phyloP scores from a whole-genome alignment of 371 early-diverging fungal genomes.

The Rhizopus microsporus region DNA sequence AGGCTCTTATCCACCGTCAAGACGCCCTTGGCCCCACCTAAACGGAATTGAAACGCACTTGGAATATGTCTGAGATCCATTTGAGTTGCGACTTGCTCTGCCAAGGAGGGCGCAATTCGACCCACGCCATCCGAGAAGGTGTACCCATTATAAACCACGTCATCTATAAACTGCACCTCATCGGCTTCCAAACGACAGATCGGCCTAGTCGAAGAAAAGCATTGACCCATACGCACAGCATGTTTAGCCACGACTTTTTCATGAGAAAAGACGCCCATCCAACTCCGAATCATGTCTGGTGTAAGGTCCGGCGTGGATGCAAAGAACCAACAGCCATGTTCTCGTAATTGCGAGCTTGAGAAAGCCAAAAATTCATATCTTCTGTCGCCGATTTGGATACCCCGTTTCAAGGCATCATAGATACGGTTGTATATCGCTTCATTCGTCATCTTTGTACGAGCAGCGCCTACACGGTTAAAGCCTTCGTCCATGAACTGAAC shows the following conservation, averaged over 20 bases:
- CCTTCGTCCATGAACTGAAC: conserved; percentile 74
- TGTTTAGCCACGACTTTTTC: conserved; percentile 74
- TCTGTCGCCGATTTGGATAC: conserved; percentile 59
- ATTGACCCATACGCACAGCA: conserved; percentile 77
- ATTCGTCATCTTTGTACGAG: conserved; percentile 19
- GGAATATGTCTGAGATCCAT: conserved; percentile 59
- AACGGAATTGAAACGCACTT: conserved; percentile 79
- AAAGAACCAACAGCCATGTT: conserved; percentile 79
- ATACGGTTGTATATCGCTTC: conserved; percentile 55
- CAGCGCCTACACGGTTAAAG: conserved; percentile 37
- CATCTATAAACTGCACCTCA: conserved; percentile 52
- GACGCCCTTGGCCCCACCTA: conserved; percentile 84
- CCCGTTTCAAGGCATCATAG: conserved; percentile 51
- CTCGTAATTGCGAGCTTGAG: conserved; percentile 68
- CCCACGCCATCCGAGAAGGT: conserved; percentile 90
- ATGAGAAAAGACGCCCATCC: conserved; percentile 76
- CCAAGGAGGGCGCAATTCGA: conserved; percentile 56
- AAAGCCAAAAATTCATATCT: conserved; percentile 74
- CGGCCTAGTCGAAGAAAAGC: conserved; percentile 69
- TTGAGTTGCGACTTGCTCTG: conserved; percentile 50
- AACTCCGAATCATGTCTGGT: conserved; percentile 58
- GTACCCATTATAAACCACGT: conserved; percentile 59
- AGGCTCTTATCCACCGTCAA: conserved; percentile 38
- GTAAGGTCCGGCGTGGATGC: conserved; percentile 36
- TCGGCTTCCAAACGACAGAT: conserved; percentile 34